Evolutionary conservation across 106 monocot genomes (phyloP).

Genomic region (Acorus gramineus): DNA sequence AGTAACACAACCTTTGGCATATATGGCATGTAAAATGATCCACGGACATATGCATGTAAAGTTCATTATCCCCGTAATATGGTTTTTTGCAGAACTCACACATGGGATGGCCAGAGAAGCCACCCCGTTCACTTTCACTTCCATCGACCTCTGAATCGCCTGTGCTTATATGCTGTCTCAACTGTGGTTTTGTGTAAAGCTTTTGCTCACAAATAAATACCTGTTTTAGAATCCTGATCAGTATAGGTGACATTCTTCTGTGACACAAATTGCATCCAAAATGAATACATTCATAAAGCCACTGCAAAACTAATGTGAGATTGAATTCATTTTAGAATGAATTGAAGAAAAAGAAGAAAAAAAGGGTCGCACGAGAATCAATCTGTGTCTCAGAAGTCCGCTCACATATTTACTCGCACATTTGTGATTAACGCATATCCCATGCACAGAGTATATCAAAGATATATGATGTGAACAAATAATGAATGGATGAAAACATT

Average conservation of each 20-base stretch:
- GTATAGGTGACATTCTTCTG: background rate
- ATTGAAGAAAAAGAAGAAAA: too few species aligned
- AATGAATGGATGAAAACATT: too few species aligned
- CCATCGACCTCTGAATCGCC: conserved; percentile 97
- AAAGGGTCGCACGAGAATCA: too few species aligned
- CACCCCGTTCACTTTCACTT: conserved; percentile 73
- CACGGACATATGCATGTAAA: conserved; percentile 81
- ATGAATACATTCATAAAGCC: too few species aligned
- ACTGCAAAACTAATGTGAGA: too few species aligned
- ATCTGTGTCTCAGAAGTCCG: too few species aligned
- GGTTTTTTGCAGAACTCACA: conserved; percentile 82
- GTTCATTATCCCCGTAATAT: conserved; percentile 98
- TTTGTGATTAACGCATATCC: too few species aligned
- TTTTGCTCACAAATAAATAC: conserved; percentile 97
- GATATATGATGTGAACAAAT: too few species aligned
- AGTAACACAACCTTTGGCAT: conserved; percentile 63
- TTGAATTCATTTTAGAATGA: too few species aligned
- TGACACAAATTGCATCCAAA: background rate
- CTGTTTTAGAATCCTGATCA: conserved; percentile 20
- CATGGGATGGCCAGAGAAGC: conserved; percentile 89
- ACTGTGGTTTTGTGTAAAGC: conserved; percentile 76
- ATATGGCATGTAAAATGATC: conserved; percentile 96
- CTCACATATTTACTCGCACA: too few species aligned
- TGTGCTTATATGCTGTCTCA: conserved; percentile 59
- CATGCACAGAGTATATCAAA: too few species aligned